A percentile compares a stretch with the other conserved stretches of the same genome.
Evolutionary conservation across 345 rosid genomes (phyloP).

Genomic region (Firmiana major): DNA sequence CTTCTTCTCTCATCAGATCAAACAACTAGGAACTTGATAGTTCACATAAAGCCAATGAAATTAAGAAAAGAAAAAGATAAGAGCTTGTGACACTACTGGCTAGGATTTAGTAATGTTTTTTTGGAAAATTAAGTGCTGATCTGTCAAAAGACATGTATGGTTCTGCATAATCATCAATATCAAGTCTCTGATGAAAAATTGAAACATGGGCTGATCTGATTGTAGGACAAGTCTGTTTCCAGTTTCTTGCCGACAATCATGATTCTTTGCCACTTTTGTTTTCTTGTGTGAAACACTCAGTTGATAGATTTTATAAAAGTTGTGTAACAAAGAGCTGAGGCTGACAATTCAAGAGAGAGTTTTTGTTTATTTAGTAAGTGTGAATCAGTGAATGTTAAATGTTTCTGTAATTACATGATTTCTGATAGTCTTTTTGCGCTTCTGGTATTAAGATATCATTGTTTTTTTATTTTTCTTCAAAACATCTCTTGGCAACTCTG

Average conservation of each 20-base stretch:
- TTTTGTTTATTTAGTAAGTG: neutral
- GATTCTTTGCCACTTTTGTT: slow-evolving; percentile 18
- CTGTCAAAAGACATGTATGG: neutral
- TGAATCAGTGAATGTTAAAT: neutral
- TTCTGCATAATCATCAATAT: slow-evolving; percentile 8
- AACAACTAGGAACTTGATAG: neutral
- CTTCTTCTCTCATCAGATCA: slow-evolving; percentile 16
- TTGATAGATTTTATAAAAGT: slow-evolving; percentile 8
- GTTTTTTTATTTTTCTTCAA: neutral
- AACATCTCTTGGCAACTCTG: neutral
- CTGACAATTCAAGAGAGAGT: neutral
- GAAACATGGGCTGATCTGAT: slow-evolving; percentile 4
- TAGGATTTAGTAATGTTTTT: slow-evolving; percentile 1
- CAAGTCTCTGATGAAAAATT: neutral
- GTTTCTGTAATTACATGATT: slow-evolving; percentile 4
- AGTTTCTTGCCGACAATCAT: slow-evolving; percentile 9
- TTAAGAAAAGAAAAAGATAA: neutral
- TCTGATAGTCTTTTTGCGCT: slow-evolving; percentile 1
- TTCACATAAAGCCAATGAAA: neutral
- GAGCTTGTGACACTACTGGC: neutral
- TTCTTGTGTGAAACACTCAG: neutral
- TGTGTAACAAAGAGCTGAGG: neutral
- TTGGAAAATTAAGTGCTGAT: neutral
- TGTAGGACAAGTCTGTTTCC: neutral
- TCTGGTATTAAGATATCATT: neutral